Evolutionary conservation across 2,329 filamentous ascomycete species (phyloP).

Genomic region (Alternaria solani): DNA sequence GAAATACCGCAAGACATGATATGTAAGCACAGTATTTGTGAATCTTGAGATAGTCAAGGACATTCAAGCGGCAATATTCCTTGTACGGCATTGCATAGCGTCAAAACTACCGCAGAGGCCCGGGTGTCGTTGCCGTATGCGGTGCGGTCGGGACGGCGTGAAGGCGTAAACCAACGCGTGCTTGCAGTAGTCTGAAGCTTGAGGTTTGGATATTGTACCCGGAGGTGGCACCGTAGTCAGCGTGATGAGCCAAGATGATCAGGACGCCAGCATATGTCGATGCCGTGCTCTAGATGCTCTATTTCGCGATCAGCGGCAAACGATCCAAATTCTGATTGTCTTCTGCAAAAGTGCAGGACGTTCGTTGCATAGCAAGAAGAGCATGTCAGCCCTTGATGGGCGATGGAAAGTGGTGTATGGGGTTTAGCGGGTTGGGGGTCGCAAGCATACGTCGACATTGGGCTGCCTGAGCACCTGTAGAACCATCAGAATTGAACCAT

Average conservation of each 20-base stretch:
- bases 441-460: background rate
- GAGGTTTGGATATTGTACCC: background rate
- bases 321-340: background rate
- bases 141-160: background rate
- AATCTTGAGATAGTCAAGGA: background rate
- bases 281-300: conserved; percentile 4
- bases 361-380: background rate
- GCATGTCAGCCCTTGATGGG: background rate
- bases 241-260: background rate
- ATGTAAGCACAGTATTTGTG: background rate
- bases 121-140: conserved; percentile 1
- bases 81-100: conserved; percentile 7
- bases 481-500: background rate
- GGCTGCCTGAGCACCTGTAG: conserved; percentile 2
- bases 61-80: background rate
- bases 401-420: background rate
- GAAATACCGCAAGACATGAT: background rate
- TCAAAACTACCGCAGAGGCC: conserved; percentile 3
- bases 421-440: background rate
- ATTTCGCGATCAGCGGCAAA: conserved; percentile 4
- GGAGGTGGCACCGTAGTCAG: conserved; percentile 1
- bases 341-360: background rate
- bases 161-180: conserved; percentile 5
- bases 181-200: conserved; percentile 4
- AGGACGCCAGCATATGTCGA: background rate